Conservation (phyloP, 2,329 filamentous ascomycete species). For the Nemania sp. region DNA sequence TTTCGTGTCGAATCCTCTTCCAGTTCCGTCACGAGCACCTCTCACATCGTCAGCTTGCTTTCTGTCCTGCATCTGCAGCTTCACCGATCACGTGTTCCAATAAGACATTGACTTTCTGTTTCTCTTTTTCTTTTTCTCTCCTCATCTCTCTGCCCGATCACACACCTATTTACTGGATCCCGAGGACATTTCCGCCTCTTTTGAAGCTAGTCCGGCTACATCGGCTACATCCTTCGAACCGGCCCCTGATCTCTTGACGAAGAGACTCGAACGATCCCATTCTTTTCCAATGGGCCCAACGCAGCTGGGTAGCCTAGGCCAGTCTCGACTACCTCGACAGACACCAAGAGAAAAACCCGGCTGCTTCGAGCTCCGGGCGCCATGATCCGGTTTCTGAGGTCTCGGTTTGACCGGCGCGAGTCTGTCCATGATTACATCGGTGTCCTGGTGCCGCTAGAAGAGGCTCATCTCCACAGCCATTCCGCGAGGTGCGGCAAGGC, state of each 20-base stretch:
- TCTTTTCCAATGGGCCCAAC: constrained; percentile 17
- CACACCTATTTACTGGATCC: neutral
- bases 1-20: neutral
- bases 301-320: constrained; percentile 2
- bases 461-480: constrained; percentile 61
- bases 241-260: constrained; percentile 6
- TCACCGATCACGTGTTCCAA: constrained; percentile 33
- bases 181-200: neutral
- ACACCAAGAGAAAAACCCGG: neutral
- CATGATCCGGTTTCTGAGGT: constrained; percentile 26
- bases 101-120: constrained; percentile 21
- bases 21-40: constrained; percentile 10
- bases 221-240: neutral
- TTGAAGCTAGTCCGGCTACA: neutral
- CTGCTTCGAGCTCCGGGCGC: neutral
- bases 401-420: constrained; percentile 42
- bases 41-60: neutral
- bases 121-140: neutral
- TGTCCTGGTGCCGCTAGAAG: constrained; percentile 57
- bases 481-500: constrained; percentile 52
- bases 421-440: constrained; percentile 56
- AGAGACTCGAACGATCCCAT: neutral
- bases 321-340: constrained; percentile 13
- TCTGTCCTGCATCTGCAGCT: constrained; percentile 19
- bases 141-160: neutral